Percentiles rank a stretch among this genome's conserved stretches.
Evolutionary conservation across 306 rosid genomes (phyloP).

Genomic region (Inga oerstediana): DNA sequence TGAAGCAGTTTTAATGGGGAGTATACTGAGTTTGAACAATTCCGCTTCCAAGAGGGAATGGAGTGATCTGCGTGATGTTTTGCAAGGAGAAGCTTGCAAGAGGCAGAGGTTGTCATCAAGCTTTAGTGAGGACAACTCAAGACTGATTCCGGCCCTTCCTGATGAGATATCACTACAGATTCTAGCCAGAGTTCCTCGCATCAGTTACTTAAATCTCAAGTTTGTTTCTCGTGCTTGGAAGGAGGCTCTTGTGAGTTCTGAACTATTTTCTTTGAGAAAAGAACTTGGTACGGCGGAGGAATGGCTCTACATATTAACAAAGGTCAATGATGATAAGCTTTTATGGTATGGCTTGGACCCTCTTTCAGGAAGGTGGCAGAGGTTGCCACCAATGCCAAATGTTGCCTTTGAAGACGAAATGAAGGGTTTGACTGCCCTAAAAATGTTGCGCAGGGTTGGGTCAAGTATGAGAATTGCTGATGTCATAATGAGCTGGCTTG

Average conservation of each 20-base stretch:
- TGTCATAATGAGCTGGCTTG: constrained; percentile 43
- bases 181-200: constrained; percentile 48
- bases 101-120: constrained; percentile 37
- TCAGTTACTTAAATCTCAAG: constrained; percentile 37
- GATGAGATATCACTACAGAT: constrained; percentile 46
- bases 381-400: constrained; percentile 43
- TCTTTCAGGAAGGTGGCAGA: constrained; percentile 41
- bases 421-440: constrained; percentile 36
- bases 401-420: constrained; percentile 40
- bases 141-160: constrained; percentile 47
- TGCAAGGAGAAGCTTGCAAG: constrained; percentile 40
- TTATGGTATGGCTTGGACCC: constrained; percentile 45
- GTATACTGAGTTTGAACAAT: constrained; percentile 30
- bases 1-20: constrained; percentile 37
- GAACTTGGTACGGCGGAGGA: constrained; percentile 43
- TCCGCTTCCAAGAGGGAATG: constrained; percentile 31
- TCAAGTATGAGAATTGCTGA: constrained; percentile 40
- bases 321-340: constrained; percentile 38
- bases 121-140: constrained; percentile 29
- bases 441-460: constrained; percentile 42
- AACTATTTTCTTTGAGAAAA: constrained; percentile 39
- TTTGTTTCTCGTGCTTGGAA: constrained; percentile 46
- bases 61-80: constrained; percentile 15
- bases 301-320: constrained; percentile 48
- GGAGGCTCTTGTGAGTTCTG: constrained; percentile 34